Conservation (phyloP, 1,139 yeast genomes). For the Candida glucosophila region DNA sequence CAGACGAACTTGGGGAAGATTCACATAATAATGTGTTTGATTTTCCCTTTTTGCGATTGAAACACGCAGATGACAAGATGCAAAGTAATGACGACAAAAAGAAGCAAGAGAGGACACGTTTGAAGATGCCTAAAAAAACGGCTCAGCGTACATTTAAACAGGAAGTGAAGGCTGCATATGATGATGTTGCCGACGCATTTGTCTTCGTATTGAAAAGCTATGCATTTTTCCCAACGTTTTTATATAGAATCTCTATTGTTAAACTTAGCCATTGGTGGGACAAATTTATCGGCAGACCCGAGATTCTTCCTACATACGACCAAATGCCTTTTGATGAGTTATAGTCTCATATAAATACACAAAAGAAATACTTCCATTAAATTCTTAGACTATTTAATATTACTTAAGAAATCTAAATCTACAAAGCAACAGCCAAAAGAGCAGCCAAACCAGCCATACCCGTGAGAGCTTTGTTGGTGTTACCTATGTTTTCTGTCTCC, state of each 20-base stretch:
- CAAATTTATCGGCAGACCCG: conserved; percentile 53
- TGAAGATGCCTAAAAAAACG: neutral
- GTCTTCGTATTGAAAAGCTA: conserved; percentile 63
- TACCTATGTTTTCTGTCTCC: conserved; percentile 27
- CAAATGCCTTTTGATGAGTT: too few relatives aligned
- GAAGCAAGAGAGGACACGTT: conserved; percentile 7
- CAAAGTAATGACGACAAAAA: conserved; percentile 2
- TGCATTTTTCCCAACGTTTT: conserved; percentile 54
- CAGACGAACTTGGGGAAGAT: conserved; percentile 28
- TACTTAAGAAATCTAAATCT: conserved; percentile 21
- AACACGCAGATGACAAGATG: neutral
- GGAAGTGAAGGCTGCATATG: conserved; percentile 46
- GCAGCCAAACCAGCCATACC: conserved; percentile 40
- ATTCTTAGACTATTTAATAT: too few relatives aligned
- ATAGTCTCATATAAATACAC: too few relatives aligned
- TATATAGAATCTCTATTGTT: conserved; percentile 42
- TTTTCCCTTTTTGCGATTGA: conserved; percentile 26
- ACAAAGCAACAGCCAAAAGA: conserved; percentile 32
- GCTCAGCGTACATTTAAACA: conserved; percentile 25
- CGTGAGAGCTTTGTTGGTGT: conserved; percentile 16
- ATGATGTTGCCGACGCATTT: conserved; percentile 55
- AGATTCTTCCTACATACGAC: conserved; percentile 5
- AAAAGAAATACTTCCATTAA: too few relatives aligned
- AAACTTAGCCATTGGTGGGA: conserved; percentile 62
- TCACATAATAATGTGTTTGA: conserved; percentile 21